A percentile compares a stretch with the other conserved stretches of the same genome.
These are phyloP conservation scores for Claviceps africana DNA, from an alignment of 2,329 filamentous ascomycete genomes.

Conservation along the genomic window DNA sequence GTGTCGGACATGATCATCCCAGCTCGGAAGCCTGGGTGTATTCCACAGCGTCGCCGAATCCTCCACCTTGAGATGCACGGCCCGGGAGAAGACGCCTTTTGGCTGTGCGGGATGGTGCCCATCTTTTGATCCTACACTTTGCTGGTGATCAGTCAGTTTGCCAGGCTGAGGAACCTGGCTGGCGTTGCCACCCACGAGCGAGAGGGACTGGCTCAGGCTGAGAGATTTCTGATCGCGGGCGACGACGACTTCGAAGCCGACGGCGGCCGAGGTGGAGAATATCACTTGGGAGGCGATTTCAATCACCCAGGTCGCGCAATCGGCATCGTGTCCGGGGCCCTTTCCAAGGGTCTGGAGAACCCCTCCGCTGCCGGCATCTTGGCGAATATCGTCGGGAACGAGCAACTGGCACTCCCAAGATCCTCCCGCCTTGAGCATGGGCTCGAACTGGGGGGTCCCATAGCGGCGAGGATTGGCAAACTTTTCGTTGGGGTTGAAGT, in stretches of 20 bases:
- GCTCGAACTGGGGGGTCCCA: constrained; percentile 82
- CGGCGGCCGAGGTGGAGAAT: constrained; percentile 77
- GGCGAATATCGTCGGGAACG: constrained; percentile 65
- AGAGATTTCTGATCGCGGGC: constrained; percentile 76
- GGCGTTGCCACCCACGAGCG: constrained; percentile 28
- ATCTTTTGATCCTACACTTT: constrained; percentile 41
- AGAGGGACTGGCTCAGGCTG: constrained; percentile 41
- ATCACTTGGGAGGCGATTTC: constrained; percentile 88
- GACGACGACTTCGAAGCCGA: constrained; percentile 76
- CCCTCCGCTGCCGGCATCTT: constrained; percentile 39
- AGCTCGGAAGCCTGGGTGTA: constrained; percentile 65
- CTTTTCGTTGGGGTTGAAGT: constrained; percentile 71
- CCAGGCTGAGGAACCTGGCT: constrained; percentile 48
- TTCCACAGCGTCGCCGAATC: constrained; percentile 89
- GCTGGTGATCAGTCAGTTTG: constrained; percentile 62
- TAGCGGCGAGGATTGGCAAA: constrained; percentile 54
- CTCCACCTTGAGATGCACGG: constrained; percentile 65
- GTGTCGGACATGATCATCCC: constrained; percentile 33
- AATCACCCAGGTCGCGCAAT: constrained; percentile 70
- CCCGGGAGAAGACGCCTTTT: constrained; percentile 72
- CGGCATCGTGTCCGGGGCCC: constrained; percentile 29
- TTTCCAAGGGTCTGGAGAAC: constrained; percentile 31
- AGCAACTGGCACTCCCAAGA: constrained; percentile 68
- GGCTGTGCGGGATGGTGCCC: constrained; percentile 47
- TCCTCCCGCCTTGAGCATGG: constrained; percentile 88